Percentiles rank a stretch among this genome's conserved stretches.
phyloP scores from a whole-genome alignment of 768 basidiomycete genomes.

The Lactarius sanguifluus region DNA sequence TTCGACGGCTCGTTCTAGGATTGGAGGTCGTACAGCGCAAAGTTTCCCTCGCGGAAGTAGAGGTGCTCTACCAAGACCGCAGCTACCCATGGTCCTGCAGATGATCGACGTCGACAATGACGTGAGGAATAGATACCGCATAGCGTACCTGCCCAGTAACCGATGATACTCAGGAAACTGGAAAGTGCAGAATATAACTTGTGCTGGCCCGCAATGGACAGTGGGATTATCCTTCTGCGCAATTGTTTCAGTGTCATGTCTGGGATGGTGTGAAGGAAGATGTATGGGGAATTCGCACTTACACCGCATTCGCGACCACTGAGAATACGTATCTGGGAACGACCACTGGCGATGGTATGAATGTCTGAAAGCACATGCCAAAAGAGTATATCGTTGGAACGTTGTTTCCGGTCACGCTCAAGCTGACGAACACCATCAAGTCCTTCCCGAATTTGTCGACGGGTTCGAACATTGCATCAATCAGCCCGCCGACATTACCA shows the following conservation, averaged over 20 bases:
- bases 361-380: constrained; percentile 69
- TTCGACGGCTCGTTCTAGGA: constrained; percentile 53
- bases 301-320: constrained; percentile 66
- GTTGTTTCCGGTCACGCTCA: constrained; percentile 78
- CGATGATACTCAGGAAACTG: constrained; percentile 65
- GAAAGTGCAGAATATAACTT: constrained; percentile 63
- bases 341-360: constrained; percentile 54
- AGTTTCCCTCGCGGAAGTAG: constrained; percentile 54
- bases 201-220: constrained; percentile 66
- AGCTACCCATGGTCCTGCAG: constrained; percentile 46
- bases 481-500: constrained; percentile 60
- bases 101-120: not conserved
- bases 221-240: constrained; percentile 53
- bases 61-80: constrained; percentile 68
- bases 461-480: constrained; percentile 61
- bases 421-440: constrained; percentile 67
- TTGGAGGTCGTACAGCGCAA: constrained; percentile 47
- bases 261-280: not conserved
- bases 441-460: constrained; percentile 67
- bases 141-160: constrained; percentile 39
- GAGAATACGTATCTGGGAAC: constrained; percentile 73
- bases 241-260: not conserved
- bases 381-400: constrained; percentile 83
- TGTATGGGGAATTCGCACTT: constrained; percentile 32
- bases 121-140: not conserved